These are phyloP conservation scores for Sextonia rubra DNA, from an alignment of 164 flowering plant species.

Conservation along the genomic window DNA sequence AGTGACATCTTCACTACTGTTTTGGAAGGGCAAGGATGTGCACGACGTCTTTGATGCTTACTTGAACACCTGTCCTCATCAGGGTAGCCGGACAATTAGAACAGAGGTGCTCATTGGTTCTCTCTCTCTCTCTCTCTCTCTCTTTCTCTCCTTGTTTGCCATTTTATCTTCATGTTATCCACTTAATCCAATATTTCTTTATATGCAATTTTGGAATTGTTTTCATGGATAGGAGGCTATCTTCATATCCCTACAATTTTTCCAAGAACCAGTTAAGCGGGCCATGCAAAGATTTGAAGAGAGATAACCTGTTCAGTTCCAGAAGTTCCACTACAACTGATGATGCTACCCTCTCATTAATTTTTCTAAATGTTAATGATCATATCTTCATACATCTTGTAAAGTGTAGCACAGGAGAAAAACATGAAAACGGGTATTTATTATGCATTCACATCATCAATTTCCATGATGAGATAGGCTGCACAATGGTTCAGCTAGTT, in stretches of 20 bases:
- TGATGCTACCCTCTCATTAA: background rate
- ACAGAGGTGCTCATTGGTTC: constrained; percentile 12
- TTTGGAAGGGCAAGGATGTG: constrained; percentile 16
- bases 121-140: no score
- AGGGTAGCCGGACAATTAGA: constrained; percentile 18
- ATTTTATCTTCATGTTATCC: background rate
- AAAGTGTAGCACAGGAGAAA: background rate
- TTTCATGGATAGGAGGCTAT: constrained; percentile 13
- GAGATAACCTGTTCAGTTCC: background rate
- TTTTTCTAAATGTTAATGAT: background rate
- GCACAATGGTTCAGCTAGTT: background rate
- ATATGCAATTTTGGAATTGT: no score
- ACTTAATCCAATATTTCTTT: background rate
- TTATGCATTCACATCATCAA: background rate
- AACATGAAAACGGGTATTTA: background rate
- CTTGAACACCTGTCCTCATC: constrained; percentile 17
- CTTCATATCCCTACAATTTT: constrained; percentile 14
- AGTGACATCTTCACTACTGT: background rate
- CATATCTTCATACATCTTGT: background rate
- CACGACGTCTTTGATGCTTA: constrained; percentile 12
- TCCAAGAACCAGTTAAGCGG: constrained; percentile 13
- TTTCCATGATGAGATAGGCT: background rate
- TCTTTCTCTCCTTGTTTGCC: background rate
- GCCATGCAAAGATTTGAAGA: constrained; percentile 2
- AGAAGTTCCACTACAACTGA: background rate